Base-by-base conservation (phyloP, 2,329 filamentous ascomycete genomes). In the Neurospora sp. region DNA sequence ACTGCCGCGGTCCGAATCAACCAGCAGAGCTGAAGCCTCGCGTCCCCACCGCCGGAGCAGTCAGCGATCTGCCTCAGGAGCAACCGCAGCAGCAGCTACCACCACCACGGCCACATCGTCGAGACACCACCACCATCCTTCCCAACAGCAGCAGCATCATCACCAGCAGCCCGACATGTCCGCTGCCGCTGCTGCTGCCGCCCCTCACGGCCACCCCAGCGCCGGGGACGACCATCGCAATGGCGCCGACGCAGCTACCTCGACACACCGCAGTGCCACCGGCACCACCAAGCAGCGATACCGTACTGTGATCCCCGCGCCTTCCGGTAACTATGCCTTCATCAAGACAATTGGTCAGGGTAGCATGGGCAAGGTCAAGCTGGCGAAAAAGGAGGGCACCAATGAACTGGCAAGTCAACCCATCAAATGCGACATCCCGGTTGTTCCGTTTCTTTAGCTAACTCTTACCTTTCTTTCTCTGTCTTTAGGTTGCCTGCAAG, bases 291-390 rank as follows among this genome's bases (percentile, higher is more conserved):
- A 84, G 74, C 82, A 84, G 71, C 86, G 86, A 74, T 85, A 87
- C 69, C 85, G 89, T 76, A 97, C 95, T 13, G 95, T 92, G 52
- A 97, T 99, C 78, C 92, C 92, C 68, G 93, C 94, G 3, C 90
- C 91, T 66, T 93, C 94, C 13, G 96, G 96, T 70, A 93, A 94
- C 83, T 99, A 95, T 93, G 89, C 93, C 70, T 84, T 99, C 68
- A 95, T 95, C 71, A 98, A 98, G 84, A 98, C 96, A 3, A 96
- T 99, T 76, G 96, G 96, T 71, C 93, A 94, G 68, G 96, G 96
- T 68, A 98, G 95, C 80, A 99, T 99, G 96, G 96, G 96, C 74
- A 98, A 98, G 81, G 96, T 99, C 73, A 98, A 98, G 83, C 84
- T 99, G 74, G 96, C 96, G 33, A 92, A 92, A 76, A 96, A 96